Percentiles rank a stretch among this genome's conserved stretches.
Evolutionary conservation across 2,329 filamentous ascomycete genomes (phyloP).

Genomic region (Apiospora saccharicola): DNA sequence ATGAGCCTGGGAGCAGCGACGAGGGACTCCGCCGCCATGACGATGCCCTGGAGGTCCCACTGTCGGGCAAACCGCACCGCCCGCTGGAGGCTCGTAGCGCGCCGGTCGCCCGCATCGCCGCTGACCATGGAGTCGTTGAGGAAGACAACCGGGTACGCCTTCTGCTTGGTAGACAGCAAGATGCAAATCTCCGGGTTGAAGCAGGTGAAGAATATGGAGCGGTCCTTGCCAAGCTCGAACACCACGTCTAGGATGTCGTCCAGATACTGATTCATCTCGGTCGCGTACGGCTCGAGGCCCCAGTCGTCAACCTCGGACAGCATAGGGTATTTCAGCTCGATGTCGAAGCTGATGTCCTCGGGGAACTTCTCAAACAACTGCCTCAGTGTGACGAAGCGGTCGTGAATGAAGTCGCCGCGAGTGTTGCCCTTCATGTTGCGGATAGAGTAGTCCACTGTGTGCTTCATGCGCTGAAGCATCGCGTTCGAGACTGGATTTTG

Average conservation of each 20-base stretch:
- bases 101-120: constrained; percentile 40
- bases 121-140: constrained; percentile 39
- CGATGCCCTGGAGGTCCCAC: constrained; percentile 47
- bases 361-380: constrained; percentile 47
- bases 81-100: constrained; percentile 46
- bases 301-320: constrained; percentile 46
- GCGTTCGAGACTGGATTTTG: constrained; percentile 30
- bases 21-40: constrained; percentile 46
- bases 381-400: constrained; percentile 46
- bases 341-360: constrained; percentile 46
- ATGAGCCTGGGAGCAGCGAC: constrained; percentile 31
- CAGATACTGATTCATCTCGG: constrained; percentile 48
- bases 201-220: constrained; percentile 44
- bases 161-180: constrained; percentile 42
- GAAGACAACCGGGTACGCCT: constrained; percentile 43
- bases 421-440: constrained; percentile 51
- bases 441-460: constrained; percentile 47
- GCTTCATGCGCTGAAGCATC: constrained; percentile 43
- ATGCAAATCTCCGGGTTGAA: constrained; percentile 48
- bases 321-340: constrained; percentile 52
- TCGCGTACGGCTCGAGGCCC: constrained; percentile 43
- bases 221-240: constrained; percentile 33
- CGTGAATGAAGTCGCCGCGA: constrained; percentile 46
- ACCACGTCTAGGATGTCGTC: constrained; percentile 41
- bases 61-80: constrained; percentile 47